Evolutionary conservation across 176 grass and related monocot species (phyloP).

Genomic region (Carex pumila): DNA sequence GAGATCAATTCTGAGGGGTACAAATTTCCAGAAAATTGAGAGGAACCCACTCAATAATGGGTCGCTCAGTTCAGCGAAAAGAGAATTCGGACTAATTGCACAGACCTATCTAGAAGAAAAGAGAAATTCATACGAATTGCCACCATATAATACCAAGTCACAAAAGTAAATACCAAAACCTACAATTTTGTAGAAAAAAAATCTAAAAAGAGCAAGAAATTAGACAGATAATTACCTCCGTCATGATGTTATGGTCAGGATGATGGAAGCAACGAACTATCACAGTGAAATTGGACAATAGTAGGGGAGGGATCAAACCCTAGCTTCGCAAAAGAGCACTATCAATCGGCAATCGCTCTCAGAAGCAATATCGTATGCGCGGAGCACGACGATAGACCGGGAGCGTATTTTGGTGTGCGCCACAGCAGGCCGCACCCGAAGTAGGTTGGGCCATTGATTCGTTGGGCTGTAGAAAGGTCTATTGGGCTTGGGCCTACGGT

Average conservation of each 20-base stretch:
- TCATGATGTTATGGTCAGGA: constrained; percentile 11
- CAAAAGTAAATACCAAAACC: not conserved
- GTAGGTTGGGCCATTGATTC: too few relatives aligned
- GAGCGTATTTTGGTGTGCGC: not conserved
- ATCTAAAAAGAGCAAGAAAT: not conserved
- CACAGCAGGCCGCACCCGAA: not conserved
- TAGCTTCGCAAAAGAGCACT: not conserved
- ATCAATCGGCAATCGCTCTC: not conserved
- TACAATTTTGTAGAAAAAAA: not conserved
- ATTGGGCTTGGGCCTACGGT: not conserved
- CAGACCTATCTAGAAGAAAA: not conserved
- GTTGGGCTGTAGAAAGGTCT: not conserved
- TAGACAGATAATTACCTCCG: constrained; percentile 17
- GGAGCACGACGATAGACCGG: not conserved
- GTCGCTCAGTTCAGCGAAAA: not conserved
- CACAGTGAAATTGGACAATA: not conserved
- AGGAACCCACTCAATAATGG: not conserved
- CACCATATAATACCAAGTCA: not conserved
- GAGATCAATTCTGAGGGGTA: not conserved
- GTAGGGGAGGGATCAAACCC: not conserved
- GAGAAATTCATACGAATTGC: not conserved
- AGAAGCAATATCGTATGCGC: not conserved
- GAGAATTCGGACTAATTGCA: not conserved
- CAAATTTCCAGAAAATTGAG: constrained; percentile 16
- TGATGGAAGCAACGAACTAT: constrained; percentile 1